Conservation (phyloP, 805 yeast species). For the Isabelozyma pseudorhagii region DNA sequence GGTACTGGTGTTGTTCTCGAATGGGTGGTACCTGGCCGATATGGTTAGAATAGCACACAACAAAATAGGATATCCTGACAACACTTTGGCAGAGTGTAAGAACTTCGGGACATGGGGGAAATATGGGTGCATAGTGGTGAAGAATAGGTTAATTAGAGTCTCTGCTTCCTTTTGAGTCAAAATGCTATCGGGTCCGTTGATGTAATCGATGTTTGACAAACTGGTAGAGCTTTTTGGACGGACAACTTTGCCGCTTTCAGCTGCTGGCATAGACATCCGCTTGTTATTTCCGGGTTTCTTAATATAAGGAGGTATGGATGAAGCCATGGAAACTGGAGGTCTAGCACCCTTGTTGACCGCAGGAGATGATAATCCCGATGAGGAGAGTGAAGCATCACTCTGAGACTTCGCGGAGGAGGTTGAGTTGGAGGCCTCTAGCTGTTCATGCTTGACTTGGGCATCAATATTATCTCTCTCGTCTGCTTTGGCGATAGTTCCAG, state of each 20-base stretch:
- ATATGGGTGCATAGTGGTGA: constrained; percentile 80
- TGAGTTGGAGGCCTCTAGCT: constrained; percentile 31
- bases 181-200: constrained; percentile 52
- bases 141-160: constrained; percentile 57
- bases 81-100: constrained; percentile 58
- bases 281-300: constrained; percentile 10
- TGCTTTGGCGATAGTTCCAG: constrained; percentile 70
- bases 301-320: constrained; percentile 17
- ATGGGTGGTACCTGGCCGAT: constrained; percentile 70
- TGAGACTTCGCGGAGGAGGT: neutral
- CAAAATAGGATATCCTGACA: constrained; percentile 78
- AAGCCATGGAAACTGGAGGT: neutral
- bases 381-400: neutral
- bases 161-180: constrained; percentile 63
- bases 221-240: constrained; percentile 47
- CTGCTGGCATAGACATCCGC: constrained; percentile 42
- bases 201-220: constrained; percentile 61
- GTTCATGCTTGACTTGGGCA: constrained; percentile 48
- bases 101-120: constrained; percentile 84
- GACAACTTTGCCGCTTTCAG: constrained; percentile 36
- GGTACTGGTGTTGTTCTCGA: constrained; percentile 35
- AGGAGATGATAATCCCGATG: neutral
- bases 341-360: neutral
- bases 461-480: constrained; percentile 62
- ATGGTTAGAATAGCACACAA: constrained; percentile 79